phyloP scores from a whole-genome alignment of 768 basidiomycete species.

The Coprinopsis strossmayeri region DNA sequence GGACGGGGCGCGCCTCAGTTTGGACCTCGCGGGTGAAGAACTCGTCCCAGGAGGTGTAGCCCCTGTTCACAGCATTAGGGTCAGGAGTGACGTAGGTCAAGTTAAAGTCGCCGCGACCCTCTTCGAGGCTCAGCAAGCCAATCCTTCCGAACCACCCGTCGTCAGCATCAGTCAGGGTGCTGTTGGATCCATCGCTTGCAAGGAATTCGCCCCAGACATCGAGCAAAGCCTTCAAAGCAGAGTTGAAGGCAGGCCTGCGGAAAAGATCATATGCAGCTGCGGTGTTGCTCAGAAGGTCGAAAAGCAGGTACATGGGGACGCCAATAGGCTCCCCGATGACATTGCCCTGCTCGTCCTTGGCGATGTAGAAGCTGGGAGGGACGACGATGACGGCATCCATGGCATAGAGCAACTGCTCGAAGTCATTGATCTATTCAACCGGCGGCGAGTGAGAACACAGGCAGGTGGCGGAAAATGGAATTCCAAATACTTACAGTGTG shows the following conservation, averaged over 20 bases:
- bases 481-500: neutral
- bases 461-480: neutral
- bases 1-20: slow-evolving; percentile 29
- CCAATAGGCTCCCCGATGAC: slow-evolving; percentile 30
- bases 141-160: slow-evolving; percentile 41
- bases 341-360: neutral
- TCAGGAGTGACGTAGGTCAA: slow-evolving; percentile 19
- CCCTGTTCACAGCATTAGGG: slow-evolving; percentile 32
- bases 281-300: slow-evolving; percentile 33
- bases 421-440: slow-evolving; percentile 19
- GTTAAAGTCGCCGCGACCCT: slow-evolving; percentile 21
- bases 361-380: slow-evolving; percentile 27
- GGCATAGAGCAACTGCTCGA: slow-evolving; percentile 30
- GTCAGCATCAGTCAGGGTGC: slow-evolving; percentile 21
- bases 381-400: slow-evolving; percentile 37
- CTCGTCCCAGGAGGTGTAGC: slow-evolving; percentile 45
- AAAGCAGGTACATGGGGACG: slow-evolving; percentile 40
- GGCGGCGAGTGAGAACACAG: neutral
- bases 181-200: slow-evolving; percentile 18
- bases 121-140: slow-evolving; percentile 10
- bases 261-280: too few species aligned
- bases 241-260: too few species aligned
- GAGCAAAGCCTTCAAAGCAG: too few species aligned
- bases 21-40: slow-evolving; percentile 47
- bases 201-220: slow-evolving; percentile 51